These are phyloP conservation scores for Tulasnella sp. DNA, from an alignment of 768 basidiomycete species.

Conservation along the genomic window DNA sequence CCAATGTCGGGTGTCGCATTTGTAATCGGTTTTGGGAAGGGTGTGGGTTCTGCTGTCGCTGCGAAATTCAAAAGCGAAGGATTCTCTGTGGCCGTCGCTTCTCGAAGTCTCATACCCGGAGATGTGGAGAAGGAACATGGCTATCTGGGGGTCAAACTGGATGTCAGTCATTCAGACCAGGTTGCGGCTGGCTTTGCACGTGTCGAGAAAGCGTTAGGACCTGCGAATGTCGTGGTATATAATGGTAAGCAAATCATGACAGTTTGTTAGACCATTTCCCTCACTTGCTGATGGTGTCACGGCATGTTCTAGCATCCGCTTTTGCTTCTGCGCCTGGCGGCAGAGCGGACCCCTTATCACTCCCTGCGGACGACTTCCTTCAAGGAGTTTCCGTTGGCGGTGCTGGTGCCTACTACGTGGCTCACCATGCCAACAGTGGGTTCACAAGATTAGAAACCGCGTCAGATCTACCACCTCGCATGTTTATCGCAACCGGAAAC, in stretches of 20 bases:
- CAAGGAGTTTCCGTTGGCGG: constrained; percentile 25
- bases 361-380: constrained; percentile 7
- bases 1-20: constrained; percentile 17
- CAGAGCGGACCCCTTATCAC: constrained; percentile 19
- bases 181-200: constrained; percentile 2
- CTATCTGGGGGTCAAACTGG: constrained; percentile 18
- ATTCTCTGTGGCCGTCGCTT: constrained; percentile 22
- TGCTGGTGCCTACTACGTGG: constrained; percentile 17
- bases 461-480: background rate
- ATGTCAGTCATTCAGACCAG: background rate
- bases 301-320: background rate
- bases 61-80: constrained; percentile 19
- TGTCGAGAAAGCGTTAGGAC: constrained; percentile 24
- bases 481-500: constrained; percentile 32
- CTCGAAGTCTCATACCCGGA: background rate
- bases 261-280: background rate
- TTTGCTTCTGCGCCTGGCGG: constrained; percentile 18
- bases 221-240: constrained; percentile 26
- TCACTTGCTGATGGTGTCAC: background rate
- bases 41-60: constrained; percentile 30
- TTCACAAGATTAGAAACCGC: constrained; percentile 10
- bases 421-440: constrained; percentile 22
- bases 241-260: constrained; percentile 10
- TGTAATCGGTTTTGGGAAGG: constrained; percentile 28
- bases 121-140: background rate